Percentiles rank a stretch among this genome's conserved stretches.
These are phyloP conservation scores for Agaricus subrufescens DNA, from an alignment of 768 basidiomycete genomes.

Conservation along the genomic window DNA sequence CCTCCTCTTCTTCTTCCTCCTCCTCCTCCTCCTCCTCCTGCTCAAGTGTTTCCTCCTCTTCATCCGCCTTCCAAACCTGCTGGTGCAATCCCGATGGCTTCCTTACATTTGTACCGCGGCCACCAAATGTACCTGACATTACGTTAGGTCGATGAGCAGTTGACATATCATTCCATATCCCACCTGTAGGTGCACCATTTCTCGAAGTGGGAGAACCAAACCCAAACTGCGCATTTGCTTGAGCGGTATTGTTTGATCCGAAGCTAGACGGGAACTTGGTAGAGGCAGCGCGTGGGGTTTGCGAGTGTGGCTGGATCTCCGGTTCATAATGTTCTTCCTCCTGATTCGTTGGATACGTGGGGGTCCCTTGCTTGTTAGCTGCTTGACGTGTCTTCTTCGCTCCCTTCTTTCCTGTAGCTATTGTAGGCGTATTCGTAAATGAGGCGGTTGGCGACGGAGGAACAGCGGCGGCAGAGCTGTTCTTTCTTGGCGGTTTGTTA, in stretches of 20 bases:
- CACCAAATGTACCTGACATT: neutral
- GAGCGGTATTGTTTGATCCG: neutral
- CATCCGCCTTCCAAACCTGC: conserved; percentile 7
- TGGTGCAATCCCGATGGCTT: conserved; percentile 4
- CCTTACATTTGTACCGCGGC: neutral
- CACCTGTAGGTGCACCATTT: neutral
- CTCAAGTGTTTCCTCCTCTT: neutral
- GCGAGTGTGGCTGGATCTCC: neutral
- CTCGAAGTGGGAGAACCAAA: conserved; percentile 5
- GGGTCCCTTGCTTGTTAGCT: conserved; percentile 1
- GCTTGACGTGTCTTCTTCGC: conserved; percentile 1
- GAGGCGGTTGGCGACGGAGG: neutral
- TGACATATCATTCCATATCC: conserved; percentile 10
- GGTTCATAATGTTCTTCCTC: conserved; percentile 1
- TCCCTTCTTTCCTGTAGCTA: neutral
- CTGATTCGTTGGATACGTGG: neutral
- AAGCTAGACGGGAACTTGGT: conserved; percentile 3
- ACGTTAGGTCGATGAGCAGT: conserved; percentile 1
- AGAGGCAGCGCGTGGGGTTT: neutral
- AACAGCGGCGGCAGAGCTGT: neutral
- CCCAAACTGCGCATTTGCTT: neutral
- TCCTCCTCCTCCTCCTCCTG: conserved; percentile 4
- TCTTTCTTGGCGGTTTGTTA: neutral
- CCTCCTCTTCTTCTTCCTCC: neutral
- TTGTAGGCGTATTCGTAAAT: neutral